Percentiles rank a stretch among this genome's conserved stretches.
Conservation (phyloP, 352 stramenopile species). For the Globisporangium middletonii region DNA sequence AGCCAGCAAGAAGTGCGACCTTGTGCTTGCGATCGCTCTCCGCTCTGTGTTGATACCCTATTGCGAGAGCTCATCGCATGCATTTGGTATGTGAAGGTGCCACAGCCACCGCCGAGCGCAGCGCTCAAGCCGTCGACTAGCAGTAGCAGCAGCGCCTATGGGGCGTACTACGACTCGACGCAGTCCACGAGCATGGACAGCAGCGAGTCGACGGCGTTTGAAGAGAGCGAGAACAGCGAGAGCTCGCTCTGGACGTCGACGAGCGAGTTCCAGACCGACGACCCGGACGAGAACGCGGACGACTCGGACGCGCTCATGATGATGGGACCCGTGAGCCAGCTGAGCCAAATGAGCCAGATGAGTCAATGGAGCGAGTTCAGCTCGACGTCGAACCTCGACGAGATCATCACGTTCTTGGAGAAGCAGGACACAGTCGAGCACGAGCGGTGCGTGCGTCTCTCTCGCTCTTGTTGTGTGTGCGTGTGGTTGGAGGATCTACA, state of each 20-base stretch:
- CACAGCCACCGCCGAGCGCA: neutral
- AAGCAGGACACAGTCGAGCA: constrained; percentile 65
- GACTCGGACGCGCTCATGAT: constrained; percentile 17
- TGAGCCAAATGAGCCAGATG: constrained; percentile 62
- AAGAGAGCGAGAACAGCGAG: constrained; percentile 57
- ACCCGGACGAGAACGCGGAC: constrained; percentile 18
- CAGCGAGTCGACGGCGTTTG: constrained; percentile 35
- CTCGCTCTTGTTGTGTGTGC: neutral
- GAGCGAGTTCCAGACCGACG: constrained; percentile 40
- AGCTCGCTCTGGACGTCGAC: constrained; percentile 53
- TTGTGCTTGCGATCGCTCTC: no score
- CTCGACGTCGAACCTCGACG: constrained; percentile 78
- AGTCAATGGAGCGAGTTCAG: constrained; percentile 82
- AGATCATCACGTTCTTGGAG: constrained; percentile 83
- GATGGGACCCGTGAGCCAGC: constrained; percentile 43
- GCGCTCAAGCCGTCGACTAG: neutral
- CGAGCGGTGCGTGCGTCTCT: constrained; percentile 28
- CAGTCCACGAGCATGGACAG: constrained; percentile 10
- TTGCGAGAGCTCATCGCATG: neutral
- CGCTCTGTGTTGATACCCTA: neutral
- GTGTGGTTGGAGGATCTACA: neutral
- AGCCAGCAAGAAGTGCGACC: constrained; percentile 21
- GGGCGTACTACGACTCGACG: neutral
- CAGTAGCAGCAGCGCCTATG: neutral
- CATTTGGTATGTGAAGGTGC: neutral